Base-by-base conservation (phyloP, 805 yeast species). In the Kazachstania martiniae region DNA sequence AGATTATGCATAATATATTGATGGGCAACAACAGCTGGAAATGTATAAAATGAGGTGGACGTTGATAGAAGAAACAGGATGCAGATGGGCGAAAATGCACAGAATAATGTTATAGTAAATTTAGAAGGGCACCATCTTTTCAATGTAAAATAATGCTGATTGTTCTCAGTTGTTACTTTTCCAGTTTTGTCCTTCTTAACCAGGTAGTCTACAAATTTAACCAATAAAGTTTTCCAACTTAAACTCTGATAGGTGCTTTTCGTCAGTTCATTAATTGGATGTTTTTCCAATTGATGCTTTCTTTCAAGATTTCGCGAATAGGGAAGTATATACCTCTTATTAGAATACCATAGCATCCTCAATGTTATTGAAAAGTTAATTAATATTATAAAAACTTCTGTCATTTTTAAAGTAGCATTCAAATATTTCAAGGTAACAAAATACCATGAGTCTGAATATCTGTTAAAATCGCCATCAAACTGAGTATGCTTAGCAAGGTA, bases 41-140 rank as follows among this genome's bases (percentile, higher is more conserved):
- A 30, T 12, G 67, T 49, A 10, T 51, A 50, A 51, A 67, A 56
- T 1, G 65, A 45, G 2, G 61, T 62, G 1, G 61, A 54, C 1
- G 61, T 41, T 15, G 58, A 38, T 39, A 62, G 55, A 33, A 73
- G 53, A n/a, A 68, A 54, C 3, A 65, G 33, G 7, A 72, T 41
- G 29, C 65, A 68, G 8, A 74, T 47, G 0, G 93, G 91, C 6
- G 83, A 74, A 40, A 74, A 74, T 1, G 70, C 53, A 3, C 71
- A 60, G 18, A 70, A 63, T 2, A 79, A 42, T 29, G 61, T 56
- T 5, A 78, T 58, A 21, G 65, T 65, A 48, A 77, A 75, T 40
- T 62, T 62, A 0, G 78, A 66, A 0, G 89, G 89, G 27, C 63
- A 61, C 93, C 93, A 81, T 31, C 78, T 68, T 13, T 56, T 58